Conservation (phyloP, 208 protist genomes). For the Acanthamoeba culbertsoni region DNA sequence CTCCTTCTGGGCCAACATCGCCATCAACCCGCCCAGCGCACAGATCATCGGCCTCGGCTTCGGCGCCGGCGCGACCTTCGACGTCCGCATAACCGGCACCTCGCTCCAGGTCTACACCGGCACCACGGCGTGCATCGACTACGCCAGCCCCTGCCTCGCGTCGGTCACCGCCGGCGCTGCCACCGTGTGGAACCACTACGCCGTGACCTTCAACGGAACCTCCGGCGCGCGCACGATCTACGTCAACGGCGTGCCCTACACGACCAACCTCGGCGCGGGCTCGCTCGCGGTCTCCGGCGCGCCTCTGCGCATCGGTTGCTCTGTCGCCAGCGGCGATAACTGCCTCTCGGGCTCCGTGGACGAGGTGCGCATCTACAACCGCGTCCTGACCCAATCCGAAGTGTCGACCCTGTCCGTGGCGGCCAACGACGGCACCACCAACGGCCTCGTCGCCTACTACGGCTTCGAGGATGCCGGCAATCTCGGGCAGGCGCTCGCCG, state of each 20-base stretch:
- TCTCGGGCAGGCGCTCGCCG: slow-evolving; percentile 4
- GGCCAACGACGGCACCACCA: background rate
- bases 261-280: background rate
- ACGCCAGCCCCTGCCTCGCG: background rate
- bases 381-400: background rate
- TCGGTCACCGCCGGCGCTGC: background rate
- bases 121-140: background rate
- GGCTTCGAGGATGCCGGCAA: slow-evolving; percentile 31
- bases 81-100: background rate
- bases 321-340: background rate
- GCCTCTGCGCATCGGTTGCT: slow-evolving; percentile 50
- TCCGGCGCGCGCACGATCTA: background rate
- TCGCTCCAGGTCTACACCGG: slow-evolving; percentile 3
- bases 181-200: slow-evolving; percentile 31
- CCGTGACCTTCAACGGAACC: background rate
- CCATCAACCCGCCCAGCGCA: background rate
- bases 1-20: slow-evolving; percentile 47
- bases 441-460: slow-evolving; percentile 52
- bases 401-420: background rate
- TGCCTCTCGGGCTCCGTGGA: slow-evolving; percentile 7
- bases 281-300: background rate
- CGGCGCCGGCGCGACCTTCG: background rate
- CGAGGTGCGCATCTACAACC: slow-evolving; percentile 41
- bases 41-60: slow-evolving; percentile 41
- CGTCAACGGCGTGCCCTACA: background rate